Percentiles rank a stretch among this genome's conserved stretches.
Conservation (phyloP, 257 asterid genomes). For the Pogostemon cablin region DNA sequence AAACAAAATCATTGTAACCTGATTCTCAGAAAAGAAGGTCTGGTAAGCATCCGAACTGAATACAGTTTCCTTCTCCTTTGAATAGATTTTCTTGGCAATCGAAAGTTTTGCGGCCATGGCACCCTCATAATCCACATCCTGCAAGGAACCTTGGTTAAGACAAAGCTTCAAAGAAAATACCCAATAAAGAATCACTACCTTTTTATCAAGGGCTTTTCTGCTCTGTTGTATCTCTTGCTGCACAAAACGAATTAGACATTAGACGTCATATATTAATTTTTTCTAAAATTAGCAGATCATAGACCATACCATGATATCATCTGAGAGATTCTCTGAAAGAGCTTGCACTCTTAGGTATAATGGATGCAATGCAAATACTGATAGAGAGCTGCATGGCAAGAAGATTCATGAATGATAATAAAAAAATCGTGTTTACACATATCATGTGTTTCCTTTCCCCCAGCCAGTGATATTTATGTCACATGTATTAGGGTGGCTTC, state of each 20-base stretch:
- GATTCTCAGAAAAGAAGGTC: conserved; percentile 78
- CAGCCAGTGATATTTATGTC: too few relatives aligned
- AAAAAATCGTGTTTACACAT: neutral
- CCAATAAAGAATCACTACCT: conserved; percentile 51
- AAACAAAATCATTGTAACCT: conserved; percentile 49
- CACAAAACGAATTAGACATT: conserved; percentile 24
- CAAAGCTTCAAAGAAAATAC: neutral
- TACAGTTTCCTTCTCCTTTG: conserved; percentile 72
- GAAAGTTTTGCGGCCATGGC: conserved; percentile 83
- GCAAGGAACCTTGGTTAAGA: conserved; percentile 28
- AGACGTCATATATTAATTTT: neutral
- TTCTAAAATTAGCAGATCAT: conserved; percentile 18
- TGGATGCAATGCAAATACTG: conserved; percentile 99
- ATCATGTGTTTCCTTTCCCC: neutral
- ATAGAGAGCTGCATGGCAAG: conserved; percentile 77
- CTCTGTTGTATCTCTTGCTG: conserved; percentile 80
- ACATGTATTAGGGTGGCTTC: too few relatives aligned
- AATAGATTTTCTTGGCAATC: conserved; percentile 77
- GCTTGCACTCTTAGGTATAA: conserved; percentile 89
- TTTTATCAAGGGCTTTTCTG: conserved; percentile 62
- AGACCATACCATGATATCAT: conserved; percentile 65
- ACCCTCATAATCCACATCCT: conserved; percentile 94
- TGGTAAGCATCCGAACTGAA: conserved; percentile 66
- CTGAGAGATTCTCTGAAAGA: conserved; percentile 64
- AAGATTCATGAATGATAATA: conserved; percentile 12